phyloP scores from a whole-genome alignment of 495 filamentous ascomycete species.

The Aspergillus diversus region DNA sequence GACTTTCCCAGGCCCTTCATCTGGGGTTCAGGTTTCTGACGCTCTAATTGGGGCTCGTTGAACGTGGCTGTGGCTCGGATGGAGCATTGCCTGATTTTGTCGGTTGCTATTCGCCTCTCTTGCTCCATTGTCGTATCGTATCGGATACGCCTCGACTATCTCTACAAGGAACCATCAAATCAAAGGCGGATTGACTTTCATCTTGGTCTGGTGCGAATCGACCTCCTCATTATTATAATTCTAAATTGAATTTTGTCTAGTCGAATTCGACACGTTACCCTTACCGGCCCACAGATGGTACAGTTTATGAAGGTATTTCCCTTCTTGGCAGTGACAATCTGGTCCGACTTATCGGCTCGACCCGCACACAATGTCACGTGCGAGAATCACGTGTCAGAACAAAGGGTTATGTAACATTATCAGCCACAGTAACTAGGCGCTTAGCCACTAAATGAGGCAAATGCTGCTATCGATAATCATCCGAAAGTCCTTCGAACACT shows the following conservation, averaged over 20 bases:
- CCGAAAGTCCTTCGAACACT: neutral
- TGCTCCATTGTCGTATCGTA: neutral
- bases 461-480: constrained; percentile 35
- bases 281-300: neutral
- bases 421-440: constrained; percentile 17
- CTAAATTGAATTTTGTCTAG: neutral
- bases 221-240: neutral
- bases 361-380: neutral
- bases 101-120: too few relatives aligned
- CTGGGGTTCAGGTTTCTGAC: constrained; percentile 1
- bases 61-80: neutral
- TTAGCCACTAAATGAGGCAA: constrained; percentile 16
- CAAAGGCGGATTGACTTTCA: too few relatives aligned
- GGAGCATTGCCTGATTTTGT: neutral
- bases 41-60: neutral
- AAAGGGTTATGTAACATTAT: constrained; percentile 16
- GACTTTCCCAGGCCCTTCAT: neutral
- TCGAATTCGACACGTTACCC: neutral
- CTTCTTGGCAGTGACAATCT: neutral
- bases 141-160: neutral
- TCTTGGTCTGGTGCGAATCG: too few relatives aligned
- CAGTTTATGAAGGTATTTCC: too few relatives aligned
- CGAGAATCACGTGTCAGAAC: constrained; percentile 1
- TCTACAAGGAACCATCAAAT: too few relatives aligned
- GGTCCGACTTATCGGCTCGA: neutral